These are phyloP conservation scores for Oryza glaberrima DNA, from an alignment of 176 grass and related monocot species.

Conservation along the genomic window DNA sequence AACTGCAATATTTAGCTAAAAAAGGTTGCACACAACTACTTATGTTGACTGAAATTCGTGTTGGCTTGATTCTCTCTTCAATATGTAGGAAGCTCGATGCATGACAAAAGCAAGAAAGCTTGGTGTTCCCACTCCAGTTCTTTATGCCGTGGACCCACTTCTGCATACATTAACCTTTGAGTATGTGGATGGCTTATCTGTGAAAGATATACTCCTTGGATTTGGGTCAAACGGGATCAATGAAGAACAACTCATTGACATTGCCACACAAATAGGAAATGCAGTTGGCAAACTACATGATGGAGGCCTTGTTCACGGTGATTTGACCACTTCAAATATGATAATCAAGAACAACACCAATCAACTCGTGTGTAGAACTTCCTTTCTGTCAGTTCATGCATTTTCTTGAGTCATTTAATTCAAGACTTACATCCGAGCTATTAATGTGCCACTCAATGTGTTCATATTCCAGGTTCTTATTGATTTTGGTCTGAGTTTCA, in stretches of 20 bases:
- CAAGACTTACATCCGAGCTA: neutral
- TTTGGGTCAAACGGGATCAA: slow-evolving; percentile 77
- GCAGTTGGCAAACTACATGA: slow-evolving; percentile 90
- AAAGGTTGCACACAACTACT: slow-evolving; percentile 15
- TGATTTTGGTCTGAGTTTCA: slow-evolving; percentile 98
- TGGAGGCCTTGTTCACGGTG: slow-evolving; percentile 88
- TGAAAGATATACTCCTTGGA: slow-evolving; percentile 86
- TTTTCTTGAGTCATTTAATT: slow-evolving; percentile 27
- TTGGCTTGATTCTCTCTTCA: neutral
- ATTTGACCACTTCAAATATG: slow-evolving; percentile 98
- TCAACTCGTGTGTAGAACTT: slow-evolving; percentile 58
- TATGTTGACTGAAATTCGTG: slow-evolving; percentile 4
- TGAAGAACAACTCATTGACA: slow-evolving; percentile 67
- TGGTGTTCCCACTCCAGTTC: slow-evolving; percentile 86
- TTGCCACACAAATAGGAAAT: slow-evolving; percentile 85
- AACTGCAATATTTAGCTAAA: neutral
- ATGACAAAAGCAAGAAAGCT: slow-evolving; percentile 94
- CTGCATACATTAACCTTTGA: slow-evolving; percentile 87
- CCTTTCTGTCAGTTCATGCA: neutral
- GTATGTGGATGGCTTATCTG: slow-evolving; percentile 75
- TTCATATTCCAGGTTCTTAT: slow-evolving; percentile 76
- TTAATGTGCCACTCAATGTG: slow-evolving; percentile 10
- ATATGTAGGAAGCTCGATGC: slow-evolving; percentile 85
- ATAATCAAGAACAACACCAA: slow-evolving; percentile 68
- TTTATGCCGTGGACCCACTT: slow-evolving; percentile 82